These are phyloP conservation scores for Scenedesmus sp. DNA, from an alignment of 163 green algal genomes.

Conservation along the genomic window DNA sequence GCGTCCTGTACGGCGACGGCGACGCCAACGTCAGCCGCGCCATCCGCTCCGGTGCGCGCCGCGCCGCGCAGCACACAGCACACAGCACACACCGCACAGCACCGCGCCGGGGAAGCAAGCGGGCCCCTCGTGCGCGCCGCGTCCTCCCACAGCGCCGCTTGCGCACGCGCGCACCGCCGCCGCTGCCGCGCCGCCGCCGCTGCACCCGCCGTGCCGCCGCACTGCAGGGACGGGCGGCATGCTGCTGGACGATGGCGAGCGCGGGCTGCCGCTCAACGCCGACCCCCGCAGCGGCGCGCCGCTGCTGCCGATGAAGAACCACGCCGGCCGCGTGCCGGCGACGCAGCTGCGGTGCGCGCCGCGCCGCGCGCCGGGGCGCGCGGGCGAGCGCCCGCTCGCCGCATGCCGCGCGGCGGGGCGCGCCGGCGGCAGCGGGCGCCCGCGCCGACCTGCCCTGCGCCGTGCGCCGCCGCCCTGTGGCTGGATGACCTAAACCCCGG, in stretches of 20 bases:
- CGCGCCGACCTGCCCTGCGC: background rate
- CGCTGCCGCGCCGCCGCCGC: background rate
- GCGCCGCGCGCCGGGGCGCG: background rate
- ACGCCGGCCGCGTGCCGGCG: background rate
- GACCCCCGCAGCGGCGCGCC: background rate
- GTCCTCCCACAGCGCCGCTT: background rate
- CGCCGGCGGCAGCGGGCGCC: background rate
- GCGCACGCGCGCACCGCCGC: background rate
- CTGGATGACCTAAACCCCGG: background rate
- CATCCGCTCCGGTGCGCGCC: background rate
- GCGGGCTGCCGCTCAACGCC: conserved; percentile 23
- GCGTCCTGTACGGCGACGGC: conserved; percentile 8
- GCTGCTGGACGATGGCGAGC: conserved; percentile 26
- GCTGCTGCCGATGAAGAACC: conserved; percentile 7
- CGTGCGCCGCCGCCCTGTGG: background rate
- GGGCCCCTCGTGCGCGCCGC: background rate
- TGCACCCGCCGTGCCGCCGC: background rate
- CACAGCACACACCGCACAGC: background rate
- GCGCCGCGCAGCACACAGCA: too few relatives aligned
- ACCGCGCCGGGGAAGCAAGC: background rate
- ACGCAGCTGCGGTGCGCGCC: conserved; percentile 11
- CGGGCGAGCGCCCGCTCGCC: background rate
- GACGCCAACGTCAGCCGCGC: background rate
- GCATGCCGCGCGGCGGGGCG: background rate
- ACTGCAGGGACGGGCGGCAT: conserved; percentile 16